phyloP scores from a whole-genome alignment of 2,329 filamentous ascomycete genomes.

The Arthrobotrys sphaeroides region DNA sequence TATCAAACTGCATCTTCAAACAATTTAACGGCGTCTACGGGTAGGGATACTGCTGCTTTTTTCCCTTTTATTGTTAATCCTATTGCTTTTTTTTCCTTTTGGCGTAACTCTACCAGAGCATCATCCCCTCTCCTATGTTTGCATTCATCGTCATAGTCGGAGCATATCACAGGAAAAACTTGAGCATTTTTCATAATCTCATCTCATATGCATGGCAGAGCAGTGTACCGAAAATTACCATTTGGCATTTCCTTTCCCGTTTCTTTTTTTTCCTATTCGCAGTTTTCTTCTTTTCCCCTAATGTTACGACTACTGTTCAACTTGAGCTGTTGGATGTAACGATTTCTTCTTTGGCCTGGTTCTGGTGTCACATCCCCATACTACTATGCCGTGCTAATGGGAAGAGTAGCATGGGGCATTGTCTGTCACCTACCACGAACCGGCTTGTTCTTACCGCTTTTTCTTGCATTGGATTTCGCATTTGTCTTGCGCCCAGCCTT shows the following conservation, averaged over 20 bases:
- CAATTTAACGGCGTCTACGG: constrained; percentile 47
- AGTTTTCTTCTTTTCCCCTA: constrained; percentile 15
- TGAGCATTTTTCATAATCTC: constrained; percentile 7
- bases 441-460: constrained; percentile 39
- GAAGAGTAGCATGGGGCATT: background rate
- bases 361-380: constrained; percentile 38
- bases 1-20: constrained; percentile 24
- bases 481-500: constrained; percentile 8
- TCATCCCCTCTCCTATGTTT: constrained; percentile 7
- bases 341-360: constrained; percentile 35
- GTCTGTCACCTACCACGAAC: constrained; percentile 47
- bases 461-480: constrained; percentile 6
- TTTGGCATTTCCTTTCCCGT: constrained; percentile 10
- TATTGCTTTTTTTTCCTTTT: background rate
- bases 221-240: background rate
- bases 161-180: constrained; percentile 39
- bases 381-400: constrained; percentile 16
- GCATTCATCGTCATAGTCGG: constrained; percentile 5
- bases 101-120: constrained; percentile 2
- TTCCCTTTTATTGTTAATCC: constrained; percentile 1
- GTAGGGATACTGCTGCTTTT: constrained; percentile 27
- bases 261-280: background rate
- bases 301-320: constrained; percentile 30
- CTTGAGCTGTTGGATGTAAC: constrained; percentile 52
- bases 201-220: constrained; percentile 28